Percentiles rank a stretch among this genome's conserved stretches.
phyloP scores from a whole-genome alignment of 768 basidiomycete genomes.

The Tylopilus sp. region DNA sequence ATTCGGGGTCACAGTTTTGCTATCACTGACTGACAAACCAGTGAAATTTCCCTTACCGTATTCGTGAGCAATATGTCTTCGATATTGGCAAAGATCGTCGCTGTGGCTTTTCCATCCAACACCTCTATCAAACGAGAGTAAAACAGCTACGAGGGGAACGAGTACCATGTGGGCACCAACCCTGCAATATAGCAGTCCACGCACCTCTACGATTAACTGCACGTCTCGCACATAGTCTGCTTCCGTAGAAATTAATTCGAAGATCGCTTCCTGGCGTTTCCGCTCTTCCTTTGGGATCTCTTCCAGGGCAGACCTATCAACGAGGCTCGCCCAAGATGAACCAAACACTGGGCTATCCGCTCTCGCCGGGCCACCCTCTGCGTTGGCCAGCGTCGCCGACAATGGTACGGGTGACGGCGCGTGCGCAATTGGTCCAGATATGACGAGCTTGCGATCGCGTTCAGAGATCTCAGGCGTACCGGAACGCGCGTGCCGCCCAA shows the following conservation, averaged over 20 bases:
- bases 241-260: constrained; percentile 93
- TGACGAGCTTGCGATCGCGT: constrained; percentile 45
- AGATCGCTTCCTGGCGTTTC: constrained; percentile 91
- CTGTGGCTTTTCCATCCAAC: constrained; percentile 72
- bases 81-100: constrained; percentile 86
- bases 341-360: constrained; percentile 57
- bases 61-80: constrained; percentile 91
- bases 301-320: constrained; percentile 79
- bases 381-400: not conserved
- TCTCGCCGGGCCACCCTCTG: constrained; percentile 28
- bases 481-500: constrained; percentile 44
- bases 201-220: constrained; percentile 87
- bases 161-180: not conserved
- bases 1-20: not conserved
- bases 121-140: constrained; percentile 74
- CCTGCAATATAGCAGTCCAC: constrained; percentile 12
- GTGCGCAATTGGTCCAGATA: constrained; percentile 66
- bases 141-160: constrained; percentile 55
- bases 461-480: constrained; percentile 50
- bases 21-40: not conserved
- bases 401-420: constrained; percentile 20
- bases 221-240: constrained; percentile 85
- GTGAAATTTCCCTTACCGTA: constrained; percentile 50
- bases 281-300: constrained; percentile 78
- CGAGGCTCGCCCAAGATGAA: constrained; percentile 90